Evolutionary conservation across 208 protist genomes (phyloP), one percentile per base, ranked within the genome.

Genomic region (Acanthamoeba pearcei): DNA sequence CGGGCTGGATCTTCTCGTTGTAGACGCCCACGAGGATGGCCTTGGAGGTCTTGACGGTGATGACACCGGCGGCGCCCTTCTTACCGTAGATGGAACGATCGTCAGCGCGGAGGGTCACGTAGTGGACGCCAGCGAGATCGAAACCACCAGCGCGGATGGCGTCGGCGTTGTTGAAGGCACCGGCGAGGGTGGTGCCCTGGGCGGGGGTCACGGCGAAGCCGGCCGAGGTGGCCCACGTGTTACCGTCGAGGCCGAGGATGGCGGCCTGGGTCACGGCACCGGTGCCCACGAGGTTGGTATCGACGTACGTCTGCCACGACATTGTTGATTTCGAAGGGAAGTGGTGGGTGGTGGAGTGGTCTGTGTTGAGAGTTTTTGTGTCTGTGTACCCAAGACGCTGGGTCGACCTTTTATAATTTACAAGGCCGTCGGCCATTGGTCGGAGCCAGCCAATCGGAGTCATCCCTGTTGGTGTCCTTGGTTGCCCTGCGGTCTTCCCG

Each of bases 281-380:
- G 51, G 97, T 96, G 55, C 97, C 97, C 35, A 98, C 66, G 49
- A 98, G 96, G 94, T 97, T 97, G 53, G 42, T 93, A 62, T 98
- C 97, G 76, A 98, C 94, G 95, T 98, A 98, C 91, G 68, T 32
- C 93, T 98, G 96, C 97, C 97, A 98, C 12, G 95, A 97, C 97
- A 97, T 97, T 90, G 85, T 91, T 55, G 42, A 29, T 83, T 46
- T 19, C 10, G 49, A 22, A 89, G 82, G 49, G 60, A 42, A 1
- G 3, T 9, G 4, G 38, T 35, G n/a, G 35, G 66, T 91, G 0
- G n/a, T 55, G 24, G 19, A 53, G 46, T 83, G 42, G 78, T 27
- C 8, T 35, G 3, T 17, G n/a, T 38, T 74, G 68, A 42, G 68
- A 32, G 22, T 70, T 62, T 42, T 74, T 35, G 8, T 3, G 29